A percentile compares a stretch with the other conserved stretches of the same genome.
Evolutionary conservation across 768 basidiomycete genomes (phyloP).

Genomic region (Naganishia vishniacii): DNA sequence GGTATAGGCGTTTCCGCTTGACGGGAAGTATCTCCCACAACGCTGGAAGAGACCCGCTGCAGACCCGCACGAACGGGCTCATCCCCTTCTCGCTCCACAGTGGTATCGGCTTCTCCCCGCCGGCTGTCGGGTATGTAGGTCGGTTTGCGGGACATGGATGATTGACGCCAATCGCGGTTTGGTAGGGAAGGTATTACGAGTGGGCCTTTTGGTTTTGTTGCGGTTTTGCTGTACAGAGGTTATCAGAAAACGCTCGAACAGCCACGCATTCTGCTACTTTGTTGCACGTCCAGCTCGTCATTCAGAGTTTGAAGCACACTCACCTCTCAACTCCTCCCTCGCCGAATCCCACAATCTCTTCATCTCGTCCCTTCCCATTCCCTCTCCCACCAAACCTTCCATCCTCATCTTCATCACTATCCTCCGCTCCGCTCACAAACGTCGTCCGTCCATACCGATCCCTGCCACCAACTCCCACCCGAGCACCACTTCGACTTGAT

Average conservation of each 20-base stretch:
- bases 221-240: constrained; percentile 51
- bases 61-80: constrained; percentile 68
- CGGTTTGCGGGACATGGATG: constrained; percentile 55
- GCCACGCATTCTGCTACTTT: no score
- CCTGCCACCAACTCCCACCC: constrained; percentile 50
- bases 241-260: no score
- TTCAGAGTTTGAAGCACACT: no score
- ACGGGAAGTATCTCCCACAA: background rate
- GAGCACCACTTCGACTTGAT: constrained; percentile 28
- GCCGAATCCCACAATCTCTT: constrained; percentile 68
- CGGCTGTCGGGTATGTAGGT: constrained; percentile 40
- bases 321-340: constrained; percentile 77
- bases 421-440: constrained; percentile 30
- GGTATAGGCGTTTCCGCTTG: background rate
- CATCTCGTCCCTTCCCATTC: constrained; percentile 52
- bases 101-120: constrained; percentile 21
- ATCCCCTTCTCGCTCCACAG: constrained; percentile 64
- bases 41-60: constrained; percentile 34
- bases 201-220: constrained; percentile 56
- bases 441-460: constrained; percentile 31
- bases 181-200: constrained; percentile 79
- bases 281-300: no score
- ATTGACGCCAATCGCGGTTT: constrained; percentile 78
- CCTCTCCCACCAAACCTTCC: background rate
- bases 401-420: constrained; percentile 53